A percentile compares a stretch with the other conserved stretches of the same genome.
Evolutionary conservation across 148 eudicot genomes (phyloP).

Genomic region (Suaeda aralocaspica): DNA sequence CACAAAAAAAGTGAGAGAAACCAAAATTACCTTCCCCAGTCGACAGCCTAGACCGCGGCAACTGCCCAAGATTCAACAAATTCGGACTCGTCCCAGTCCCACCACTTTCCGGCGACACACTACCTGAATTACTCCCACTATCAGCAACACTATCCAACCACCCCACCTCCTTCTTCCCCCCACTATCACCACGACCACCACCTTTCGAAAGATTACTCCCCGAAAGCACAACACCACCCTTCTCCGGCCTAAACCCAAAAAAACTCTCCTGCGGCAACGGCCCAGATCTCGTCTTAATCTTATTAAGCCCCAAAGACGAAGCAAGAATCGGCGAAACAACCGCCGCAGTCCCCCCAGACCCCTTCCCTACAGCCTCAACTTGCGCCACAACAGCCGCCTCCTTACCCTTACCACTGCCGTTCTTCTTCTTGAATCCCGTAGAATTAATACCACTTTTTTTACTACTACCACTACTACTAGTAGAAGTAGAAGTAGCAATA

Average conservation of each 20-base stretch:
- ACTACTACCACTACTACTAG: background rate
- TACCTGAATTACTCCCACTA: slow-evolving; percentile 52
- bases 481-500: no score
- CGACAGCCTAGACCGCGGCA: slow-evolving; percentile 55
- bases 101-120: slow-evolving; percentile 52
- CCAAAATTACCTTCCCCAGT: slow-evolving; percentile 56
- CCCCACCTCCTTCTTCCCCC: slow-evolving; percentile 37
- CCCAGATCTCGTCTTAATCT: slow-evolving; percentile 97
- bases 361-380: slow-evolving; percentile 15
- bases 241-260: slow-evolving; percentile 64
- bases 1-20: background rate
- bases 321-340: slow-evolving; percentile 84
- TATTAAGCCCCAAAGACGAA: slow-evolving; percentile 83
- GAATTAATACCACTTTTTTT: background rate
- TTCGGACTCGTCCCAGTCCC: slow-evolving; percentile 50
- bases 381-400: slow-evolving; percentile 26
- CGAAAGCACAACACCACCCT: slow-evolving; percentile 51
- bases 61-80: slow-evolving; percentile 28
- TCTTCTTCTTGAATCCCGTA: slow-evolving; percentile 19
- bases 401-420: slow-evolving; percentile 29
- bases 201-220: slow-evolving; percentile 68
- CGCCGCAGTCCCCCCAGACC: slow-evolving; percentile 18
- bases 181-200: slow-evolving; percentile 22
- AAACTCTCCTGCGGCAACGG: slow-evolving; percentile 98
- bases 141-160: slow-evolving; percentile 49